phyloP scores from a whole-genome alignment of 2,329 filamentous ascomycete genomes.

The Scedosporium boydii region DNA sequence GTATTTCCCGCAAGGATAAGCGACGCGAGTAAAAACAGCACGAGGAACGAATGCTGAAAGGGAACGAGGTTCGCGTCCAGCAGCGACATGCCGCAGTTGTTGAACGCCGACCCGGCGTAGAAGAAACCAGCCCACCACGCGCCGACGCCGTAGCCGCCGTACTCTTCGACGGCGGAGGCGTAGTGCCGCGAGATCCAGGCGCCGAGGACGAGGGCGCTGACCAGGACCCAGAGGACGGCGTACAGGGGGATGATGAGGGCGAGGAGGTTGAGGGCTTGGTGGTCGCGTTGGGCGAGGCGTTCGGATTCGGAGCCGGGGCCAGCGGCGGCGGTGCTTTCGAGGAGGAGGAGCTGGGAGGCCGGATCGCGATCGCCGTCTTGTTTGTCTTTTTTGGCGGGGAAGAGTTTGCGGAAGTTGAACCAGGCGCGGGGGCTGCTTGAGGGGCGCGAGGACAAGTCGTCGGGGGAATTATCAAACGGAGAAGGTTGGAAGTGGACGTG shows the following conservation, averaged over 20 bases:
- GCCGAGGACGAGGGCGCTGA: constrained; percentile 49
- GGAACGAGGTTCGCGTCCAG: constrained; percentile 57
- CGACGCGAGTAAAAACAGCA: constrained; percentile 42
- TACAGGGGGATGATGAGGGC: constrained; percentile 52
- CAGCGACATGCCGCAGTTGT: constrained; percentile 62
- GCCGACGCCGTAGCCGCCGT: constrained; percentile 46
- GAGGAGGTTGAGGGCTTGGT: constrained; percentile 51
- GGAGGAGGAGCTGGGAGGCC: neutral
- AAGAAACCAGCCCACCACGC: constrained; percentile 63
- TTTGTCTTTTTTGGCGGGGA: neutral
- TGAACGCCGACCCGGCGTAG: constrained; percentile 59
- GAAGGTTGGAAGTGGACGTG: neutral
- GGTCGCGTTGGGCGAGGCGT: constrained; percentile 52
- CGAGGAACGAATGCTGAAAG: constrained; percentile 43
- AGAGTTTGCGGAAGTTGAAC: neutral
- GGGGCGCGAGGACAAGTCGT: neutral
- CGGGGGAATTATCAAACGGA: neutral
- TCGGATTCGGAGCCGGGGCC: constrained; percentile 18
- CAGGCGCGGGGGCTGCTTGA: neutral
- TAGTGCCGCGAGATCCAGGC: constrained; percentile 49
- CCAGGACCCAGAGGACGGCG: constrained; percentile 47
- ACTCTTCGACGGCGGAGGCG: constrained; percentile 24
- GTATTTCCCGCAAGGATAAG: constrained; percentile 58
- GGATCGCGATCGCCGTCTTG: neutral
- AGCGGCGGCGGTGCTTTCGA: neutral